A percentile compares a stretch with the other conserved stretches of the same genome.
phyloP scores from a whole-genome alignment of 352 stramenopile genomes.

The Phytopythium delawarense region DNA sequence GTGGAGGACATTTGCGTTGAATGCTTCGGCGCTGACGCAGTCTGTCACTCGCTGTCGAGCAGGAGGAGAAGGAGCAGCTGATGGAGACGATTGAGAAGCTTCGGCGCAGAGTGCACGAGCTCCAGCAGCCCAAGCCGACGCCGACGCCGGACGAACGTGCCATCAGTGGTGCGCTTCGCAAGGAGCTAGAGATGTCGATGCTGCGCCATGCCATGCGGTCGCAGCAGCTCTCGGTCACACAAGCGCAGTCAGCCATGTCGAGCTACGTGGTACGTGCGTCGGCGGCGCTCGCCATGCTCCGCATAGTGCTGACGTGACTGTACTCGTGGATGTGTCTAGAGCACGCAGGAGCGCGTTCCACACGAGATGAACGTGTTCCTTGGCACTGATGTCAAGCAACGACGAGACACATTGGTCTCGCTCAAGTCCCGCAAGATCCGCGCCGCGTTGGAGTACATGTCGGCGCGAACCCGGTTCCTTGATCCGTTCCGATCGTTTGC shows the following conservation, averaged over 20 bases:
- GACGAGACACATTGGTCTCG: constrained; percentile 24
- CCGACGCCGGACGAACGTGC: neutral
- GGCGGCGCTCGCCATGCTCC: neutral
- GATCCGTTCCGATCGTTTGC: constrained; percentile 32
- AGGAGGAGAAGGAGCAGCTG: constrained; percentile 28
- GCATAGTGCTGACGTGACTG: too few species aligned
- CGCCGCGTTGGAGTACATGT: constrained; percentile 27
- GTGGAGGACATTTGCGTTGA: neutral
- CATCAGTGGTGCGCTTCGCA: neutral
- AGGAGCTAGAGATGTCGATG: constrained; percentile 13
- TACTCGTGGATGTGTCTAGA: neutral
- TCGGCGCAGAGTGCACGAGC: constrained; percentile 5
- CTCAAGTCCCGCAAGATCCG: constrained; percentile 9
- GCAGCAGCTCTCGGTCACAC: neutral
- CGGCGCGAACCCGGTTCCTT: constrained; percentile 30
- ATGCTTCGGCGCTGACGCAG: constrained; percentile 1
- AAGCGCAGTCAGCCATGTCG: constrained; percentile 16
- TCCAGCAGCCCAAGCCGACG: neutral
- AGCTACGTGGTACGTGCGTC: constrained; percentile 10
- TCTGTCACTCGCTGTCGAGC: neutral
- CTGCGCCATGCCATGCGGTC: constrained; percentile 10
- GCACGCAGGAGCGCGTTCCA: constrained; percentile 8
- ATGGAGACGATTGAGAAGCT: constrained; percentile 19
- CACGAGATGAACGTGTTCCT: constrained; percentile 40
- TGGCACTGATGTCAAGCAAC: constrained; percentile 19